These are phyloP conservation scores for Candida corydali DNA, from an alignment of 805 yeast genomes.

Conservation along the genomic window DNA sequence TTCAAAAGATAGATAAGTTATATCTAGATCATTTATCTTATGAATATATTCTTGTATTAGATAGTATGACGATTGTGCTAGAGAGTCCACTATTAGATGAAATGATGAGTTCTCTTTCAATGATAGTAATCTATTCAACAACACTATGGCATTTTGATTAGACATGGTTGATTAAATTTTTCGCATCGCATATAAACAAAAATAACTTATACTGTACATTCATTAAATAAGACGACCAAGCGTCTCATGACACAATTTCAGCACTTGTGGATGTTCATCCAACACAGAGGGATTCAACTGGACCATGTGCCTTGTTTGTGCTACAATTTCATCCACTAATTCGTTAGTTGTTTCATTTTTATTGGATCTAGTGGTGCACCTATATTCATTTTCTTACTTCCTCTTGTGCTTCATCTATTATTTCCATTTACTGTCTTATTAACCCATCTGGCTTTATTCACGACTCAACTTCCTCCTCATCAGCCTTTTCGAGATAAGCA, in stretches of 20 bases:
- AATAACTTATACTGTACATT: too few species aligned
- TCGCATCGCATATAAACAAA: background rate
- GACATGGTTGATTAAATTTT: slow-evolving; percentile 18
- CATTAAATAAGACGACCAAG: too few species aligned
- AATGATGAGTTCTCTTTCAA: slow-evolving; percentile 76
- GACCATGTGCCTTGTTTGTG: too few species aligned
- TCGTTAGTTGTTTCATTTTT: too few species aligned
- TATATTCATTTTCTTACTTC: too few species aligned
- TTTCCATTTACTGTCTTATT: background rate
- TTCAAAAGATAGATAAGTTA: slow-evolving; percentile 66
- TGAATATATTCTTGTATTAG: slow-evolving; percentile 57
- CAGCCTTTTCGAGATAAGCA: background rate
- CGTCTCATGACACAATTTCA: too few species aligned
- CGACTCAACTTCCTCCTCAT: background rate
- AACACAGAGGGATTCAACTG: too few species aligned
- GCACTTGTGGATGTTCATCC: too few species aligned
- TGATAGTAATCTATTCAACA: slow-evolving; percentile 62
- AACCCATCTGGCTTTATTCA: background rate
- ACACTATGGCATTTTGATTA: slow-evolving; percentile 38
- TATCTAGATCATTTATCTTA: slow-evolving; percentile 40
- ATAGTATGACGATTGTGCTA: slow-evolving; percentile 60
- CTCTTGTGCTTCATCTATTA: too few species aligned
- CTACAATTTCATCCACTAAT: too few species aligned
- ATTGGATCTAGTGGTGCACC: too few species aligned
- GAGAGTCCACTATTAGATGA: slow-evolving; percentile 62